Evolutionary conservation across 768 basidiomycete species (phyloP), one percentile per base, ranked within the genome.

Genomic region (Sporobolomyces roseus): DNA sequence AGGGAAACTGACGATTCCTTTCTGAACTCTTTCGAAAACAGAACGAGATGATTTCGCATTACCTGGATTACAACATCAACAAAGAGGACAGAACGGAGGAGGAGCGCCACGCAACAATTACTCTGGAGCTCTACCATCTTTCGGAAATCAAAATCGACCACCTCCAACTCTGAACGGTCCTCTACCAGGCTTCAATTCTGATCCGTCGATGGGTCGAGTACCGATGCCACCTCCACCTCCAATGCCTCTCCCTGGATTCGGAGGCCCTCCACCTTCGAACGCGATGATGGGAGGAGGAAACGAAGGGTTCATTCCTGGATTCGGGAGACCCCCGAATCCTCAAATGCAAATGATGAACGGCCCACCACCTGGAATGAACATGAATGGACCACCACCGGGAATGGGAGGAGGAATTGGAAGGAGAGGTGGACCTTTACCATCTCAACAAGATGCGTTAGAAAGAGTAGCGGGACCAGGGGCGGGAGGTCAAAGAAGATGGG

Each of bases 221-320:
- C 38, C 41, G n/a, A 61, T 50, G 33, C 61, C 32, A n/a, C 62
- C 62, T 45, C 62, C 62, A 6, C 45, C 48, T 16, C 35, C 54
- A 49, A 74, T 74, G 30, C 68, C 73, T n/a, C 16, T 41, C 3
- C 49, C 45, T 35, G 43, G 43, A 45, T 35, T 36, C 27, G 36
- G 54, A 16, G 74, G 61, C 55, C 71, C 61, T 66, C 69, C 55
- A 21, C 50, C 35, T 1, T n/a, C 72, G 32, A 76, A 74, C 5
- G 59, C 75, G 21, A 58, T 59, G 41, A 76, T 72, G 12, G 75
- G 73, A 25, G 51, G 45, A 49, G 61, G 38, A 41, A 36, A 29
- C 16, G 66, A 87, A 50, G 85, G 85, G 68, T 81, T 82, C 68
- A 85, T 88, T 25, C 88, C 88, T 33, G 64, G 64, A 6, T 56